Evolutionary conservation across 257 asterid genomes (phyloP), one percentile per base, ranked within the genome.

Genomic region (Solanum etuberosum): DNA sequence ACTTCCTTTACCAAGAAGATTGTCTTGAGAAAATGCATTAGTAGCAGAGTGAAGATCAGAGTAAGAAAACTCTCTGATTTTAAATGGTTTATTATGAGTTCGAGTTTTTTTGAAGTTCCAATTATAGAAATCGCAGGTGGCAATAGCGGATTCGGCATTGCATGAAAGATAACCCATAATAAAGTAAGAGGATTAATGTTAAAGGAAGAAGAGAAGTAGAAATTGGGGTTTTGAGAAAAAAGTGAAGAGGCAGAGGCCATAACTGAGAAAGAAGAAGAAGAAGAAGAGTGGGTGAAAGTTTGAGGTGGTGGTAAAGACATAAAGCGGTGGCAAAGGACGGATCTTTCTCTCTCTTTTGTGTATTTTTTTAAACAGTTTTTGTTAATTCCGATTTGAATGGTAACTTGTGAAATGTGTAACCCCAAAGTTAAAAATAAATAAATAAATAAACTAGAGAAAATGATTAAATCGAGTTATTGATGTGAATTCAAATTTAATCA

Each of bases 1-100:
- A 87, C 98, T 95, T 71, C 98, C 98, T 84, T 93, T 95, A 9
- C 99, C 99, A 3, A 96, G 94, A 34, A 96, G 92, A 35, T 96
- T 93, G 29, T 87, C 86, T 14, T 90, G 57, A 32, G 96, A 93
- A 94, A 95, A 95, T n/a, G 90, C 94, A 85, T 90, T 80, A 54
- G 98, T 96, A 91, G 98, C 93, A 32, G 91, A 20, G 40, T 85
- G 90, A 51, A 96, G 96, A 81, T 94, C 93, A 16, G 98, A 85
- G 90, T 90, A 93, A 40, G 92, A 84, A 34, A 93, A 95, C 68
- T 93, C 89, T 9, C 83, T 67, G 37, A 93, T 90, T 48, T 88
- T 80, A 34, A 42, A 85, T 10, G 92, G 89, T n/a, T 92, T 87
- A n/a, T 57, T 86, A n/a, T 42, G 89, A 31, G 73, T 83, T 16